phyloP scores from a whole-genome alignment of 805 yeast genomes.

The Komagataella pastoris region DNA sequence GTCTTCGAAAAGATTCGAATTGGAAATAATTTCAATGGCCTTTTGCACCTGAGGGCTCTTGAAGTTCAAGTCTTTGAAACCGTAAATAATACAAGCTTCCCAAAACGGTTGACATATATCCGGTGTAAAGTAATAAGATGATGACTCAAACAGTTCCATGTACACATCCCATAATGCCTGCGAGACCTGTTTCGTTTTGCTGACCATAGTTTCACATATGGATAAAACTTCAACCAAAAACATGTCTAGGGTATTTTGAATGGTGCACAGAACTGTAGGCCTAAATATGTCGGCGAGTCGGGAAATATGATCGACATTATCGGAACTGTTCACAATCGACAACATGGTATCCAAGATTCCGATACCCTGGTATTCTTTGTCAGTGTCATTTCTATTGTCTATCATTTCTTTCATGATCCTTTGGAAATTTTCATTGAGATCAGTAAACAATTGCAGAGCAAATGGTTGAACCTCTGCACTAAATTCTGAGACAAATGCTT shows the following conservation, averaged over 20 bases:
- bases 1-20: constrained; percentile 8
- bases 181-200: constrained; percentile 33
- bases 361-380: constrained; percentile 70
- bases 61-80: constrained; percentile 17
- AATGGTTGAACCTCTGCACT: constrained; percentile 83
- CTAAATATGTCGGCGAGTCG: not conserved
- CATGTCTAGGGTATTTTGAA: constrained; percentile 54
- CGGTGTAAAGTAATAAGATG: not conserved
- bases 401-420: constrained; percentile 54
- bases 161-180: constrained; percentile 33
- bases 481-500: constrained; percentile 81
- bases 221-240: constrained; percentile 70
- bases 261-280: constrained; percentile 58
- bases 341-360: constrained; percentile 75
- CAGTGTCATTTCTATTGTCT: constrained; percentile 27
- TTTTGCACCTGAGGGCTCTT: constrained; percentile 3
- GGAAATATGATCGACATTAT: not conserved
- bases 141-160: not conserved
- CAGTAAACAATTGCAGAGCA: constrained; percentile 53
- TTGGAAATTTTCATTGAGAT: constrained; percentile 63
- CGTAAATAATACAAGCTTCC: constrained; percentile 31
- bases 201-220: constrained; percentile 51
- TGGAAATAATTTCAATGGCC: constrained; percentile 6
- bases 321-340: constrained; percentile 43
- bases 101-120: constrained; percentile 31